Evolutionary conservation across 164 flowering plant genomes (phyloP), one percentile per base, ranked within the genome.

Genomic region (Stephania cephalantha): DNA sequence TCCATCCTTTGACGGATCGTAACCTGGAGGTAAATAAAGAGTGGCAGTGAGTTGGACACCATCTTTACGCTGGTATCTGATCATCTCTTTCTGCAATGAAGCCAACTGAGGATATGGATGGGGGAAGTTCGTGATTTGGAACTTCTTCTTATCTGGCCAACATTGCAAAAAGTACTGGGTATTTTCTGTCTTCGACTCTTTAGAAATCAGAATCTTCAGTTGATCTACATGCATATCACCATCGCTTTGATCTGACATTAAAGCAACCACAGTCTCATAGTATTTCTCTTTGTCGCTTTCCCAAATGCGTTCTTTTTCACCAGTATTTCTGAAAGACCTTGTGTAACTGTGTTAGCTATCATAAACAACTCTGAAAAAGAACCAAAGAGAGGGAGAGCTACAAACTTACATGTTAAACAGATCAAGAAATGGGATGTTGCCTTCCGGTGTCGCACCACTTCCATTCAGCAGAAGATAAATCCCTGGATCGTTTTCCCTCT

Each of bases 31-130:
- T 77, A 95, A 81, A 79, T 93, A 95, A 46, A 95, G 81, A 70
- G 99, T 95, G 72, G 98, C 98, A 64, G 98, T 95, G 71, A 95
- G 97, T 76, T 95, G 97, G 73, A 95, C 98, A 66, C 97, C 99
- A 82, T 95, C 99, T 74, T 90, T 93, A 81, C 99, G 89, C 82
- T 90, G 82, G 73, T 95, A 95, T 80, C 90, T 86, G 77, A 95
- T 88, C 99, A 95, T 90, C 84, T 95, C 98, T 77, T 95, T 95
- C 84, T 93, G 94, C 76, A 93, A 79, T 20, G 92, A 84, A 22
- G 90, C 91, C 79, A 95, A 77, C 83, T 93, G 98, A 78, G 99
- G 98, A 78, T 95, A 95, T 70, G 99, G 99, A 81, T 93, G 99
- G 42, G 98, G 96, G 74, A 93, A 95, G 76, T 89, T 79, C 42